Conservation (phyloP, 768 basidiomycete species). For the Artomyces pyxidatus region DNA sequence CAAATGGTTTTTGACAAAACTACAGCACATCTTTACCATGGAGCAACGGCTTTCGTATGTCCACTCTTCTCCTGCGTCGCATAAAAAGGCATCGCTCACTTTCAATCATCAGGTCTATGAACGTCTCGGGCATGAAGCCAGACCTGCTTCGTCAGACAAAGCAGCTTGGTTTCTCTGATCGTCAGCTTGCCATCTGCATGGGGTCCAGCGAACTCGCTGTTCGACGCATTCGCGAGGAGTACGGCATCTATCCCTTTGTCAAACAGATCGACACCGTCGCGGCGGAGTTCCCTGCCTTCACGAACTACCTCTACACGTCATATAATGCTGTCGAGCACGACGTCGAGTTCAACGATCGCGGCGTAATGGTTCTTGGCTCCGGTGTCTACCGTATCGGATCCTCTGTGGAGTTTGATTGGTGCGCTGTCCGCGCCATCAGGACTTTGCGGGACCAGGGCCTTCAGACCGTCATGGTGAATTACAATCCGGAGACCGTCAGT, state of each 20-base stretch:
- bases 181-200: constrained; percentile 76
- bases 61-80: neutral
- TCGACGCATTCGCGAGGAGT: constrained; percentile 81
- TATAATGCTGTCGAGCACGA: constrained; percentile 97
- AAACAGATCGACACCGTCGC: constrained; percentile 99
- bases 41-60: constrained; percentile 71
- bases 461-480: constrained; percentile 98
- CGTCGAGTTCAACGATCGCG: constrained; percentile 79
- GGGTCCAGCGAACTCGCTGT: constrained; percentile 91
- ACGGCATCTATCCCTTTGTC: constrained; percentile 78
- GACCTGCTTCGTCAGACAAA: constrained; percentile 74
- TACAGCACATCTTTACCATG: constrained; percentile 77
- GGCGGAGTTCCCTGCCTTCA: constrained; percentile 97
- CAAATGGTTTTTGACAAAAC: constrained; percentile 93
- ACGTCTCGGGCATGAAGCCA: constrained; percentile 53
- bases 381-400: constrained; percentile 99
- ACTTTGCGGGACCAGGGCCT: constrained; percentile 92
- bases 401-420: constrained; percentile 99
- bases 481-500: constrained; percentile 98
- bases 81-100: neutral
- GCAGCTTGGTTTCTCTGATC: constrained; percentile 93
- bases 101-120: constrained; percentile 41
- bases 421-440: constrained; percentile 93
- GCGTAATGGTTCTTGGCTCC: constrained; percentile 95
- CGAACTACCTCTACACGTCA: constrained; percentile 97